Conservation (phyloP, 768 basidiomycete species). For the Russula sp. region DNA sequence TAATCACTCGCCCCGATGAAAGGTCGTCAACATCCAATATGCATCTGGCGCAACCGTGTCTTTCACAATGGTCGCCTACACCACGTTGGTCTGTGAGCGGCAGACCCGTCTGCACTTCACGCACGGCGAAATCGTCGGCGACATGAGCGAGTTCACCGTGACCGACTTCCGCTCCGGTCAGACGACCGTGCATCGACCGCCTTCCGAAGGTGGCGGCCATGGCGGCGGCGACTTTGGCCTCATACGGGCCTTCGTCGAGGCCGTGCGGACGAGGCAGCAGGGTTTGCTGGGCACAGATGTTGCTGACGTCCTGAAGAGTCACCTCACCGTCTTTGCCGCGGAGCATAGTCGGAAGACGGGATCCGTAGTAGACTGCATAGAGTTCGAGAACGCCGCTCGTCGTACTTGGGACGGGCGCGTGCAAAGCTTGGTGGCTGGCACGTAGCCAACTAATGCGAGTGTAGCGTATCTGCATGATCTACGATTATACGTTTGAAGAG, state of each 20-base stretch:
- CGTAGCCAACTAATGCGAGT: not conserved
- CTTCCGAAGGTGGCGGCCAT: slow-evolving; percentile 61
- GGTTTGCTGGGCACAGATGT: slow-evolving; percentile 58
- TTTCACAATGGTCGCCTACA: slow-evolving; percentile 87
- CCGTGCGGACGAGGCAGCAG: slow-evolving; percentile 62
- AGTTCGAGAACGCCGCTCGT: slow-evolving; percentile 55
- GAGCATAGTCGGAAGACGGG: slow-evolving; percentile 71
- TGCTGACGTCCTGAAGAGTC: slow-evolving; percentile 65
- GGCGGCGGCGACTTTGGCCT: slow-evolving; percentile 81
- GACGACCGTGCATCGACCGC: slow-evolving; percentile 43
- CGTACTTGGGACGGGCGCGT: slow-evolving; percentile 26
- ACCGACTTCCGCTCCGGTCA: slow-evolving; percentile 63
- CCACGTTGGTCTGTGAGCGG: slow-evolving; percentile 73
- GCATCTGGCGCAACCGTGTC: slow-evolving; percentile 74
- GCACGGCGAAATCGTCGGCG: slow-evolving; percentile 83
- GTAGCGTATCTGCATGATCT: not conserved
- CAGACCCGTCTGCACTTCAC: slow-evolving; percentile 81
- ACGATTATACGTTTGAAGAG: not conserved
- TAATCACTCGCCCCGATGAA: not conserved
- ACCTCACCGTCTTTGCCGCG: slow-evolving; percentile 84
- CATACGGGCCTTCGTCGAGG: slow-evolving; percentile 68
- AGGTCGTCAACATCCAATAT: slow-evolving; percentile 86
- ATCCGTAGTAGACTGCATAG: slow-evolving; percentile 58
- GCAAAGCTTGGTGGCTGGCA: not conserved
- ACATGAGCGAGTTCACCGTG: slow-evolving; percentile 71